Evolutionary conservation across 345 rosid species (phyloP).

Genomic region (Erodium maritimum): DNA sequence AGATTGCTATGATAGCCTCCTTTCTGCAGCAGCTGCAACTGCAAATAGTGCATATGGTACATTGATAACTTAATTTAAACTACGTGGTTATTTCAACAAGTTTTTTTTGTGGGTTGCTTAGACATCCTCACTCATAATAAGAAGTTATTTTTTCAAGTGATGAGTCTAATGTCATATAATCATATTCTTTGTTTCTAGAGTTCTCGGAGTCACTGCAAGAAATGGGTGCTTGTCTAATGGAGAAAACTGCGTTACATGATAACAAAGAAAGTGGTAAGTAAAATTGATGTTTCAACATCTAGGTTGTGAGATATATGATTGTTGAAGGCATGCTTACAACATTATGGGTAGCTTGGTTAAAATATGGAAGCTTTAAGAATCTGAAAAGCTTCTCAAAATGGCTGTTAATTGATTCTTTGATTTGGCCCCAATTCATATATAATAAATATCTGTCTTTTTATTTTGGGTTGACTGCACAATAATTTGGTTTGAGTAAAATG

Average conservation of each 20-base stretch:
- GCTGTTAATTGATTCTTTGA: not conserved
- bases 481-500: too few species aligned
- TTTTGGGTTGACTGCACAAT: too few species aligned
- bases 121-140: not conserved
- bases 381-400: not conserved
- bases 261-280: slow-evolving; percentile 67
- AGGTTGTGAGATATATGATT: not conserved
- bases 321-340: not conserved
- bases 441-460: too few species aligned
- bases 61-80: slow-evolving; percentile 1
- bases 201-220: slow-evolving; percentile 91
- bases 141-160: not conserved
- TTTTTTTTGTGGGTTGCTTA: not conserved
- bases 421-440: not conserved
- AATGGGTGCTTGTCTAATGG: slow-evolving; percentile 79
- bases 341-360: not conserved
- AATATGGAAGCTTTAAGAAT: not conserved
- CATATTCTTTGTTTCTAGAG: slow-evolving; percentile 34
- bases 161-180: not conserved
- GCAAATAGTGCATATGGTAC: slow-evolving; percentile 94
- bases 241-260: slow-evolving; percentile 53
- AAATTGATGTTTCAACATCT: slow-evolving; percentile 4
- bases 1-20: slow-evolving; percentile 89
- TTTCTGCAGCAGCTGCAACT: slow-evolving; percentile 84
- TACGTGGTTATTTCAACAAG: not conserved